Conservation (phyloP, 768 basidiomycete genomes). For the Amanita pseudoporphyria region DNA sequence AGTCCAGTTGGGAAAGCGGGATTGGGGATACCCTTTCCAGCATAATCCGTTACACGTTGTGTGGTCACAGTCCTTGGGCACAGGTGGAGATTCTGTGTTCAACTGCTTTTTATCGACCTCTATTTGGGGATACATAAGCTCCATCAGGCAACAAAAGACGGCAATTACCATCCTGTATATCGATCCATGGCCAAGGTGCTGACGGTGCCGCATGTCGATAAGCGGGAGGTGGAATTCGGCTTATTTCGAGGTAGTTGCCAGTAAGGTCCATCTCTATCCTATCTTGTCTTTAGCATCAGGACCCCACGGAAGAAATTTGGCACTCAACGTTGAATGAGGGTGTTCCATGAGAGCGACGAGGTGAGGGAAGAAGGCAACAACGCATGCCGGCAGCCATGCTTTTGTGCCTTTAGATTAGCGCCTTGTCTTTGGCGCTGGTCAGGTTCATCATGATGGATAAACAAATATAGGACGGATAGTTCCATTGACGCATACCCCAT, state of each 20-base stretch:
- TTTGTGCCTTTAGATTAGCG: neutral
- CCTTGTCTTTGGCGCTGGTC: neutral
- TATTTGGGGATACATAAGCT: neutral
- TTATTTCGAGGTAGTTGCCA: neutral
- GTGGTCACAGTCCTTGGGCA: conserved; percentile 29
- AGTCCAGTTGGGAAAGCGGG: conserved; percentile 51
- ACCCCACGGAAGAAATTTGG: too few species aligned
- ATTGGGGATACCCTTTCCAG: conserved; percentile 34
- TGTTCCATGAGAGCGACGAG: neutral
- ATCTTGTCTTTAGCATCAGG: neutral
- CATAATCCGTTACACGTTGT: conserved; percentile 24
- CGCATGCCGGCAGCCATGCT: neutral
- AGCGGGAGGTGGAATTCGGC: conserved; percentile 23
- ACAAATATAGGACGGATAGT: neutral
- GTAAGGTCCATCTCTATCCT: neutral
- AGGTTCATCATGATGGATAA: neutral
- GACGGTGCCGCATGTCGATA: conserved; percentile 39
- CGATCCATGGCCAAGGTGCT: conserved; percentile 38
- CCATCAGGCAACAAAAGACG: neutral
- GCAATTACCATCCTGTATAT: conserved; percentile 26
- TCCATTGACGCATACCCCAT: neutral
- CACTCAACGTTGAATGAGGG: neutral
- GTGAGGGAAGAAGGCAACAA: neutral
- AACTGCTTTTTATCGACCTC: conserved; percentile 23
- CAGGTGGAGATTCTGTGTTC: conserved; percentile 25